Percentiles rank a stretch among this genome's conserved stretches.
These are phyloP conservation scores for Globisporangium cylindrosporum DNA, from an alignment of 352 stramenopile genomes.

Conservation along the genomic window DNA sequence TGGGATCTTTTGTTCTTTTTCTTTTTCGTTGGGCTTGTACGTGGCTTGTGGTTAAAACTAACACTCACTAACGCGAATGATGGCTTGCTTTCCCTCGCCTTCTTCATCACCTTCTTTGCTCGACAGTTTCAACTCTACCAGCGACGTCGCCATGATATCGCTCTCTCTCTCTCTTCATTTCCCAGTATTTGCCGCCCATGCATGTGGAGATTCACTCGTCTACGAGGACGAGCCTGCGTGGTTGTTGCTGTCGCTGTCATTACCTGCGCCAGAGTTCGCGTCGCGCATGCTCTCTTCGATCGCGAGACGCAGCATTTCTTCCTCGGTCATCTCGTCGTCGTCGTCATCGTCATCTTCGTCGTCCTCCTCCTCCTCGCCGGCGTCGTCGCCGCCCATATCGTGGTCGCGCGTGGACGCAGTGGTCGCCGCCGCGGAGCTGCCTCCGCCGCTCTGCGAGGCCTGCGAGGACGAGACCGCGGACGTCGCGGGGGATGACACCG, in stretches of 20 bases:
- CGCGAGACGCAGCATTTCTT: conserved; percentile 78
- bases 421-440: conserved; percentile 63
- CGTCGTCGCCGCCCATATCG: conserved; percentile 76
- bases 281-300: conserved; percentile 89
- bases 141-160: background rate
- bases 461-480: conserved; percentile 77
- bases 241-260: conserved; percentile 31
- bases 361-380: conserved; percentile 42
- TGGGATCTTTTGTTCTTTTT: conserved; percentile 11
- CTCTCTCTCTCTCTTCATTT: background rate
- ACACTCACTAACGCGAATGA: conserved; percentile 8
- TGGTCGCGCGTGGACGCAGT: conserved; percentile 77
- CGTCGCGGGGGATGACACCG: conserved; percentile 65
- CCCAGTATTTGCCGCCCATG: background rate
- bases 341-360: conserved; percentile 79
- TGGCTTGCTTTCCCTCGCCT: background rate
- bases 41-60: conserved; percentile 7
- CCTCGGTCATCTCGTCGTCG: conserved; percentile 85
- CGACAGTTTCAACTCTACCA: conserved; percentile 6
- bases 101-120: background rate
- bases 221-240: conserved; percentile 45
- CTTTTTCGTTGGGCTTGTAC: background rate
- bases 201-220: conserved; percentile 8
- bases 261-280: conserved; percentile 58
- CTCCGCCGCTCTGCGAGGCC: conserved; percentile 62